phyloP scores from a whole-genome alignment of 1,139 yeast genomes.

The Yamadazyma sp. region DNA sequence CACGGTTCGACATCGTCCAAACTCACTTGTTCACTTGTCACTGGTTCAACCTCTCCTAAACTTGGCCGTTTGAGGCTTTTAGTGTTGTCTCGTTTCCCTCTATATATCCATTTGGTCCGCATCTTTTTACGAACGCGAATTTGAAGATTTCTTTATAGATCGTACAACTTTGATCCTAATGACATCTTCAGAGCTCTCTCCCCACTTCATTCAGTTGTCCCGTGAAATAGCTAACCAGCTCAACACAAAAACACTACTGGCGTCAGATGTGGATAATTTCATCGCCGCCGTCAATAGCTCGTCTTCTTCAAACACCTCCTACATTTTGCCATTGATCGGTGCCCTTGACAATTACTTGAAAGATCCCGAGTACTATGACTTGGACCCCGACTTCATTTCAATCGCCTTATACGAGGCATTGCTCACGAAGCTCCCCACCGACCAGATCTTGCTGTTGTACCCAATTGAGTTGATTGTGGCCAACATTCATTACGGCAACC shows the following conservation, averaged over 20 bases:
- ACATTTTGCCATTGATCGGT: conserved; percentile 4
- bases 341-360: conserved; percentile 8
- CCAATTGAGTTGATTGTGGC: conserved; percentile 23
- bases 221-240: background rate
- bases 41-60: too few relatives aligned
- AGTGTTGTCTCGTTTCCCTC: too few relatives aligned
- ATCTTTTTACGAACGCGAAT: background rate
- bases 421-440: conserved; percentile 19
- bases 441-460: conserved; percentile 20
- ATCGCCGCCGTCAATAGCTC: background rate
- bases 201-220: background rate
- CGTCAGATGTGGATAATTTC: background rate
- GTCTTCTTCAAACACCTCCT: background rate
- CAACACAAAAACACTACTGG: background rate
- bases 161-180: too few relatives aligned
- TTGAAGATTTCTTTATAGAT: too few relatives aligned
- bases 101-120: too few relatives aligned
- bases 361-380: conserved; percentile 8
- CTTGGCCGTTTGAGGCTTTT: too few relatives aligned
- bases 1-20: too few relatives aligned
- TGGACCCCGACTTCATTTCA: conserved; percentile 23
- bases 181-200: conserved; percentile 2
- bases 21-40: too few relatives aligned
- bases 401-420: conserved; percentile 24
- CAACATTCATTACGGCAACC: conserved; percentile 12